phyloP scores from a whole-genome alignment of 1,139 yeast species.

The Sugiyamaella grinbergsii region DNA sequence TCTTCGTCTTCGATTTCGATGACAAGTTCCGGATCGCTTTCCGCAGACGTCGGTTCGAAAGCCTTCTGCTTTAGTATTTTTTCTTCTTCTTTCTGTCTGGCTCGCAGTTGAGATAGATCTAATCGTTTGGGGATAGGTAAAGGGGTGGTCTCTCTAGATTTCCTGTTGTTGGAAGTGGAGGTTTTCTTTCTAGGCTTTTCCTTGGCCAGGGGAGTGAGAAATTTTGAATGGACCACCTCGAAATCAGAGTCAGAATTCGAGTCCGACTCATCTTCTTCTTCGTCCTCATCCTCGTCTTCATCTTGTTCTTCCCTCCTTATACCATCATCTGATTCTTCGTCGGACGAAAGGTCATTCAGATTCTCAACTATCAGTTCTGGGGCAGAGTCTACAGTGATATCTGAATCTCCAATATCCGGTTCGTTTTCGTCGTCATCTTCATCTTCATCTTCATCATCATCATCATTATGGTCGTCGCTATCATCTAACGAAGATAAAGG shows the following conservation, averaged over 20 bases:
- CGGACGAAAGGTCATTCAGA: conserved; percentile 18
- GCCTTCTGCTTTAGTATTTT: neutral
- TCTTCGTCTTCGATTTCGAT: too few species aligned
- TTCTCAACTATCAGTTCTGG: conserved; percentile 22
- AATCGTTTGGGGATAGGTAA: conserved; percentile 33
- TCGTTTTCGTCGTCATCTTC: conserved; percentile 5
- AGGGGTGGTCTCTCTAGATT: conserved; percentile 26
- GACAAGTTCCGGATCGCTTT: too few species aligned
- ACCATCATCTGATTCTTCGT: conserved; percentile 22
- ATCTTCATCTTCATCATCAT: conserved; percentile 9
- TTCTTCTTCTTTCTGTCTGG: conserved; percentile 21
- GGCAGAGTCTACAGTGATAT: conserved; percentile 22
- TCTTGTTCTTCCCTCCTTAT: conserved; percentile 24
- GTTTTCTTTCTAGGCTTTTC: conserved; percentile 27
- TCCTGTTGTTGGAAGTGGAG: conserved; percentile 19
- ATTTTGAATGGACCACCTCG: conserved; percentile 8
- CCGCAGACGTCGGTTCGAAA: neutral
- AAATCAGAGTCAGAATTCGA: conserved; percentile 24
- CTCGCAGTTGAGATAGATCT: conserved; percentile 30
- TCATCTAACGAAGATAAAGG: conserved; percentile 24
- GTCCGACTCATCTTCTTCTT: conserved; percentile 26
- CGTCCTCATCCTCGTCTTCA: conserved; percentile 28
- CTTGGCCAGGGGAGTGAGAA: conserved; percentile 13
- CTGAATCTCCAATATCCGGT: conserved; percentile 18
- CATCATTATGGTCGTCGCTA: conserved; percentile 21